phyloP scores from a whole-genome alignment of 805 yeast species.

The Zygotorulaspora chibaensis region DNA sequence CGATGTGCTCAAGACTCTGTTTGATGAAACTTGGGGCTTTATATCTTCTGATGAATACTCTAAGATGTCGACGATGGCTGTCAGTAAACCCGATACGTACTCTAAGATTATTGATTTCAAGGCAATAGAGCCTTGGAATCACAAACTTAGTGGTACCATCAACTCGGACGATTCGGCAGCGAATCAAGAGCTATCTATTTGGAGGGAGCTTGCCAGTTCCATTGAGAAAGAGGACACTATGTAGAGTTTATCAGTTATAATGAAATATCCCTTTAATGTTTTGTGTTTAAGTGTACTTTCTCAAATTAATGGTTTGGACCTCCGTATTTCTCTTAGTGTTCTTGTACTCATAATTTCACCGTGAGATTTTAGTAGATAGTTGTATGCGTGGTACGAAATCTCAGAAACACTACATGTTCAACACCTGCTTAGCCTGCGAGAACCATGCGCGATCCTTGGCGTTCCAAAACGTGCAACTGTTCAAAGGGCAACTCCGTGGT shows the following conservation, averaged over 20 bases:
- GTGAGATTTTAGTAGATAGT: too few relatives aligned
- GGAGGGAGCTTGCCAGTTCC: not conserved
- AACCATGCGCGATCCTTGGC: too few relatives aligned
- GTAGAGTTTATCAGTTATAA: not conserved
- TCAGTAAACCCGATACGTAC: not conserved
- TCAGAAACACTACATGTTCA: too few relatives aligned
- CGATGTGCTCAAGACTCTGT: conserved; percentile 26
- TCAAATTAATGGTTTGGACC: too few relatives aligned
- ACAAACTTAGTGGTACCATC: not conserved
- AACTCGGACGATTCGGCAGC: not conserved
- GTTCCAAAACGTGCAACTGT: too few relatives aligned
- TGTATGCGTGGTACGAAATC: too few relatives aligned
- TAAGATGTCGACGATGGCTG: not conserved
- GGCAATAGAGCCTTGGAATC: conserved; percentile 25
- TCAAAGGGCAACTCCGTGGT: too few relatives aligned
- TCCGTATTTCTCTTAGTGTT: too few relatives aligned
- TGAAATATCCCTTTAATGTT: not conserved
- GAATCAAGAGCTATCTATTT: not conserved
- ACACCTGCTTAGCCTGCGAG: too few relatives aligned
- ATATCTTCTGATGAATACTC: conserved; percentile 23
- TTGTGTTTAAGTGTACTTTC: not conserved
- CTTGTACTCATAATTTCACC: too few relatives aligned
- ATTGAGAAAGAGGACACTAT: not conserved
- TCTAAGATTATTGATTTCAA: conserved; percentile 26
- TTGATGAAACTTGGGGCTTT: conserved; percentile 34